These are phyloP conservation scores for Botrytis hyacinthi DNA, from an alignment of 2,329 filamentous ascomycete species.

Conservation along the genomic window DNA sequence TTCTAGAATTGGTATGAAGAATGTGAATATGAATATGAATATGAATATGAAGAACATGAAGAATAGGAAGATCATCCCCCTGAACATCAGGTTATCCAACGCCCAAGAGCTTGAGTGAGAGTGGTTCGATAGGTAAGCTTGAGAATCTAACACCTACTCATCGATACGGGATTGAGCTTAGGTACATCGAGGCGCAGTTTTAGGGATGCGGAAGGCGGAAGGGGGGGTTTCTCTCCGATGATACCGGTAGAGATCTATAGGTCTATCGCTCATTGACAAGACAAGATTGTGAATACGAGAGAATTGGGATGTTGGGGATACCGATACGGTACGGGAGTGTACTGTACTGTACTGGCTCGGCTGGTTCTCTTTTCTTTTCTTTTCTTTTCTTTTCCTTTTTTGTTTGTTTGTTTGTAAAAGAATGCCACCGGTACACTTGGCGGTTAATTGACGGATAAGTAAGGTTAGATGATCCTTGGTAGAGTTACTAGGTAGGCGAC, in stretches of 20 bases:
- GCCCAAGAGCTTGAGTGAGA: background rate
- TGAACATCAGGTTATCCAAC: background rate
- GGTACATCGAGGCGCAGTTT: background rate
- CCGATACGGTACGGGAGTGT: background rate
- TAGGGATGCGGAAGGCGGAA: background rate
- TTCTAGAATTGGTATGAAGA: background rate
- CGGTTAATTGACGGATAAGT: background rate
- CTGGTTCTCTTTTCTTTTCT: background rate
- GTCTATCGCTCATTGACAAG: background rate
- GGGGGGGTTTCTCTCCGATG: background rate
- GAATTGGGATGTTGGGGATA: background rate
- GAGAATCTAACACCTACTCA: background rate
- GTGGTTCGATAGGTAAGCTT: background rate
- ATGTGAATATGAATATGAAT: background rate
- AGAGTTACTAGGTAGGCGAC: too few species aligned
- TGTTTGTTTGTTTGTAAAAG: background rate
- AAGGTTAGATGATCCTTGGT: background rate
- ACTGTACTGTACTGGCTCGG: background rate
- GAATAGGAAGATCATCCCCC: background rate
- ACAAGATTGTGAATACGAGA: background rate
- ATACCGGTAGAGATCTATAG: background rate
- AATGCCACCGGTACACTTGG: background rate
- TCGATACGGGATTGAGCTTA: background rate
- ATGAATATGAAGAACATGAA: too few species aligned
- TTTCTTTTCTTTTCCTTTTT: background rate